Evolutionary conservation across 177 flowering plant species (phyloP).

Genomic region (Vitis hybrid): DNA sequence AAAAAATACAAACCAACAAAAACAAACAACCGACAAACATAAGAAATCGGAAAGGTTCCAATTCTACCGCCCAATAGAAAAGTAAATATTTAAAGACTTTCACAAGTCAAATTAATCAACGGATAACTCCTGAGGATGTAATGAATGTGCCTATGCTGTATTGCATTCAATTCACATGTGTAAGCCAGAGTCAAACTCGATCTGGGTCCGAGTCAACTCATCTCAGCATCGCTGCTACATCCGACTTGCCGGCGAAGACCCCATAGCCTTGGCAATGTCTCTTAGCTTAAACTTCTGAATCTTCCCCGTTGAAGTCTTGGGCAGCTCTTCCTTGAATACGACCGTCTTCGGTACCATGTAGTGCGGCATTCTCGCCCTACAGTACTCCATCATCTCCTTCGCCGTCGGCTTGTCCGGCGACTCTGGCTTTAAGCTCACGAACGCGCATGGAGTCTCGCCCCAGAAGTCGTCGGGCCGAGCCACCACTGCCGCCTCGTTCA

Average conservation of each 20-base stretch:
- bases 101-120: too few relatives aligned
- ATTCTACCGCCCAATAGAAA: too few relatives aligned
- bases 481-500: slow-evolving; percentile 26
- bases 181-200: too few relatives aligned
- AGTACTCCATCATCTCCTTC: slow-evolving; percentile 22
- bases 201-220: too few relatives aligned
- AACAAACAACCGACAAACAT: too few relatives aligned
- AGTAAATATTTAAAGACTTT: too few relatives aligned
- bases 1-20: too few relatives aligned
- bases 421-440: slow-evolving; percentile 10
- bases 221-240: not conserved
- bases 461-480: slow-evolving; percentile 21
- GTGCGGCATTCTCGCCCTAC: slow-evolving; percentile 27
- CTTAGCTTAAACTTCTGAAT: slow-evolving; percentile 37
- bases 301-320: slow-evolving; percentile 42
- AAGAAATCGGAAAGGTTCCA: too few relatives aligned
- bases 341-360: slow-evolving; percentile 42
- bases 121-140: too few relatives aligned
- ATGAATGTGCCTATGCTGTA: too few relatives aligned
- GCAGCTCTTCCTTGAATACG: slow-evolving; percentile 32
- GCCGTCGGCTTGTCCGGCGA: slow-evolving; percentile 19
- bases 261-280: slow-evolving; percentile 27
- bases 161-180: too few relatives aligned
- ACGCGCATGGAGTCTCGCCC: slow-evolving; percentile 28
- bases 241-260: slow-evolving; percentile 6